Base-by-base conservation (phyloP, 1,284 basidiomycete species). In the Ganoderma sinense region DNA sequence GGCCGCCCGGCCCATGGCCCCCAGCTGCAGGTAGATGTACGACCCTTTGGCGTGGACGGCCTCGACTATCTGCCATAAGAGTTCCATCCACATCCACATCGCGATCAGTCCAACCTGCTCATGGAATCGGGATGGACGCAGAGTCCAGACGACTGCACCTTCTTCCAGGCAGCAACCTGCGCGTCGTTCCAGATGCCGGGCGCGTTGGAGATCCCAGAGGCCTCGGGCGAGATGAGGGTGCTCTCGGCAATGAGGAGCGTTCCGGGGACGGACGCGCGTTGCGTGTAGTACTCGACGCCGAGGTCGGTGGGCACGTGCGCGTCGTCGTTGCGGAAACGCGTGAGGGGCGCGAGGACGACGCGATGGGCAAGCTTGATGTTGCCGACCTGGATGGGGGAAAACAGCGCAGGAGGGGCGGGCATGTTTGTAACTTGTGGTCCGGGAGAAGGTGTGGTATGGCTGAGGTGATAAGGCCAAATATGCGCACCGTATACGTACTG, bases 211-310 rank as follows among this genome's bases (percentile, higher is more conserved):
- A 84, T 82, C 5, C 81, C 83, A 18, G 55, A 29, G 0, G 83
- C 84, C 61, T 81, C 77, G 2, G 79, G 70, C 26, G 80, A 77
- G 64, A 88, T 84, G 71, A 84, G 77, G 0, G 84, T 85, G 0
- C 78, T 86, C 75, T 89, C 88, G 6, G 84, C 80, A 66, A 89
- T 85, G 36, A 89, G 74, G 5, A 89, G 76, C 0, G 85, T 85
- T 0, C 87, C 87, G 0, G 84, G 82, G 0, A 74, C 74, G 33
- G 75, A 78, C 1, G 82, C 84, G 11, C 87, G 81, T 71, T 89
- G 87, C 0, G 76, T 67, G 75, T 89, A 89, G 75, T 88, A 87
- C 48, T 83, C 81, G 16, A 79, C 78, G 26, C 77, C 79, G 20
- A 83, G 73, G 23, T 80, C 78, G 7, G 66, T 68, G 16, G 71